These are phyloP conservation scores for Puccinia horiana DNA, from an alignment of 1,284 basidiomycete genomes.

Conservation along the genomic window DNA sequence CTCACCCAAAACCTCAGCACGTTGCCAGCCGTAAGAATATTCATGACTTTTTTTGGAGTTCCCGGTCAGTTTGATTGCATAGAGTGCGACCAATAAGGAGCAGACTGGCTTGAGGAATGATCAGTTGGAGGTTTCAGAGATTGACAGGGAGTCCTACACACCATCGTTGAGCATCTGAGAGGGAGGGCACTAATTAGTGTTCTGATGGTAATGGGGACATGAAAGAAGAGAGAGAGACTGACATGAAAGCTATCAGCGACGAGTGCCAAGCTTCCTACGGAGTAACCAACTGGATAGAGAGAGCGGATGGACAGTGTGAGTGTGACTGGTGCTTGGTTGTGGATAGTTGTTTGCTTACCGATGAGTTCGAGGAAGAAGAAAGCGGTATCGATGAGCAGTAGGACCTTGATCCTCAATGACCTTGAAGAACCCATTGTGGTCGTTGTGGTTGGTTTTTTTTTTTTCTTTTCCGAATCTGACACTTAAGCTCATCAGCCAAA, in stretches of 20 bases:
- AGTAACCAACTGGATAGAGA: conserved; percentile 64
- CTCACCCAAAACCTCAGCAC: conserved; percentile 92
- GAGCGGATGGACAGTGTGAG: background rate
- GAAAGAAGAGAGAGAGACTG: conserved; percentile 54
- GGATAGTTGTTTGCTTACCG: conserved; percentile 49
- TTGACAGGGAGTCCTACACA: conserved; percentile 50
- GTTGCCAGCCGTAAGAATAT: conserved; percentile 94
- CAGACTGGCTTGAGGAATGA: conserved; percentile 65
- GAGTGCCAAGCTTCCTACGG: conserved; percentile 61
- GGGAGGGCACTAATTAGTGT: background rate
- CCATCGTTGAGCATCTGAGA: conserved; percentile 50
- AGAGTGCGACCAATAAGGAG: conserved; percentile 90
- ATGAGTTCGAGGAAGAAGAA: conserved; percentile 94
- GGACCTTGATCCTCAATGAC: conserved; percentile 67
- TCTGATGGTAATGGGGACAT: background rate
- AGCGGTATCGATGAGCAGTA: conserved; percentile 78
- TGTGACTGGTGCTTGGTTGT: background rate
- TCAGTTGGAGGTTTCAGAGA: conserved; percentile 48
- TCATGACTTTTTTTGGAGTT: conserved; percentile 62
- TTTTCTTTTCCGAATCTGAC: too few species aligned
- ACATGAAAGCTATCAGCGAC: conserved; percentile 99
- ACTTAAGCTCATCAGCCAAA: too few species aligned
- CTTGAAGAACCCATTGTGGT: background rate
- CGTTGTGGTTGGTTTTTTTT: too few species aligned
- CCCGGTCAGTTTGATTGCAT: conserved; percentile 64